Percentiles rank a stretch among this genome's conserved stretches.
Conservation (phyloP, 1,284 basidiomycete genomes). For the Ceratobasidium sp. region DNA sequence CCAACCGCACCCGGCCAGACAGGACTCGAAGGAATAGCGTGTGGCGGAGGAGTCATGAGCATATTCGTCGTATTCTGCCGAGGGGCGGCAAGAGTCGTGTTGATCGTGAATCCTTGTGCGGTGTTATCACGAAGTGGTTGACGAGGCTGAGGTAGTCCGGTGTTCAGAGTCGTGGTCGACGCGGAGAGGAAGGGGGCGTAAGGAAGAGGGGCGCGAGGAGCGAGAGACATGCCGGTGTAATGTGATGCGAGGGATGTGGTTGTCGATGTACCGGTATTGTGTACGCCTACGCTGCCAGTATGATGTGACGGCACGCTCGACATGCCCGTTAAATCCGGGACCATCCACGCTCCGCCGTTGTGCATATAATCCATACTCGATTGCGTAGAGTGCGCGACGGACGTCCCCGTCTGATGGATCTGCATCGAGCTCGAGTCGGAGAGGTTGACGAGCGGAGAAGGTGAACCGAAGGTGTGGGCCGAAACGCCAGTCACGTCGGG, state of each 20-base stretch:
- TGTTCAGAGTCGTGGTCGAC: background rate
- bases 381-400: conserved; percentile 19
- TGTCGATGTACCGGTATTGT: conserved; percentile 20
- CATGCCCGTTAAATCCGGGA: conserved; percentile 35
- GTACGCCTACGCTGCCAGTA: conserved; percentile 10
- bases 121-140: conserved; percentile 33
- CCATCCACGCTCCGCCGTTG: conserved; percentile 28
- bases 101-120: background rate
- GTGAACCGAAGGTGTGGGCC: conserved; percentile 30
- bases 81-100: background rate
- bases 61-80: background rate
- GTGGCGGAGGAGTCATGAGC: conserved; percentile 34
- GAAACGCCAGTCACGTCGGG: conserved; percentile 31
- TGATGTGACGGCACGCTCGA: conserved; percentile 22
- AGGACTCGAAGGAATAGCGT: conserved; percentile 34
- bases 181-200: conserved; percentile 35
- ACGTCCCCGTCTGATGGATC: conserved; percentile 8
- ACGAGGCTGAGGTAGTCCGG: conserved; percentile 36
- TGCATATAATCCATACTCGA: conserved; percentile 24
- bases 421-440: background rate
- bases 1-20: conserved; percentile 43
- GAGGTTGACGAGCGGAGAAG: conserved; percentile 11
- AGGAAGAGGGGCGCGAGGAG: conserved; percentile 30
- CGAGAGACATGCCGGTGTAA: conserved; percentile 24
- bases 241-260: conserved; percentile 24